These are phyloP conservation scores for Populus tomentosa DNA, from an alignment of 441 rosid genomes.

Conservation along the genomic window DNA sequence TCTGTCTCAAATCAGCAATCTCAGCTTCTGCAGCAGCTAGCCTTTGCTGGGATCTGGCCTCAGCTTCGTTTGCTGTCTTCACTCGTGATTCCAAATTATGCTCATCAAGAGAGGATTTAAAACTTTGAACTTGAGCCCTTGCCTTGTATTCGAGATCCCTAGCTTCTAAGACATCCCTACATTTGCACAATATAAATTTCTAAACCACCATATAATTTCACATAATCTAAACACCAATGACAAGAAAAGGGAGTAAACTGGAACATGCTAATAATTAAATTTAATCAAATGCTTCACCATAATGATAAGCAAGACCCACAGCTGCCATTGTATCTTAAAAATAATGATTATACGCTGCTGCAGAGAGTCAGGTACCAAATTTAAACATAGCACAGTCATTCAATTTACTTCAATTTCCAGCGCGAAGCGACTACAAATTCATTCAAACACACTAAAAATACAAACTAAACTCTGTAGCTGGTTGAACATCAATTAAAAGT, in stretches of 20 bases:
- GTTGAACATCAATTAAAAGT: not conserved
- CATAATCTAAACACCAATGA: not conserved
- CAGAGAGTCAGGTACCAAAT: not conserved
- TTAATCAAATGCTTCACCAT: not conserved
- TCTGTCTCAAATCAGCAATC: constrained; percentile 87
- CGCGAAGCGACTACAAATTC: not conserved
- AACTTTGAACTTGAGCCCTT: constrained; percentile 79
- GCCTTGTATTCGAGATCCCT: constrained; percentile 72
- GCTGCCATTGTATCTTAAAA: not conserved
- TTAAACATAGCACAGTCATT: not conserved
- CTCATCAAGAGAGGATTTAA: constrained; percentile 86
- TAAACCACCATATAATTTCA: constrained; percentile 9
- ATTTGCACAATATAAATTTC: constrained; percentile 19
- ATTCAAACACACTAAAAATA: not conserved
- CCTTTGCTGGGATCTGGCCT: constrained; percentile 88
- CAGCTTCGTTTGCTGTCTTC: constrained; percentile 95
- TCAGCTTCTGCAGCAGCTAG: constrained; percentile 99
- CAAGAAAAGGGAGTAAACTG: not conserved
- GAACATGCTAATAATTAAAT: not conserved
- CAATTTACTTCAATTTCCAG: constrained; percentile 1
- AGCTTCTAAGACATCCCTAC: constrained; percentile 76
- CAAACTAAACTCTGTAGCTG: not conserved
- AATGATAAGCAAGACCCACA: not conserved
- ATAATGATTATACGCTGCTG: not conserved
- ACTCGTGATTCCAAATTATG: constrained; percentile 81